These are phyloP conservation scores for Colletotrichum horii DNA, from an alignment of 2,329 filamentous ascomycete genomes.

Conservation along the genomic window DNA sequence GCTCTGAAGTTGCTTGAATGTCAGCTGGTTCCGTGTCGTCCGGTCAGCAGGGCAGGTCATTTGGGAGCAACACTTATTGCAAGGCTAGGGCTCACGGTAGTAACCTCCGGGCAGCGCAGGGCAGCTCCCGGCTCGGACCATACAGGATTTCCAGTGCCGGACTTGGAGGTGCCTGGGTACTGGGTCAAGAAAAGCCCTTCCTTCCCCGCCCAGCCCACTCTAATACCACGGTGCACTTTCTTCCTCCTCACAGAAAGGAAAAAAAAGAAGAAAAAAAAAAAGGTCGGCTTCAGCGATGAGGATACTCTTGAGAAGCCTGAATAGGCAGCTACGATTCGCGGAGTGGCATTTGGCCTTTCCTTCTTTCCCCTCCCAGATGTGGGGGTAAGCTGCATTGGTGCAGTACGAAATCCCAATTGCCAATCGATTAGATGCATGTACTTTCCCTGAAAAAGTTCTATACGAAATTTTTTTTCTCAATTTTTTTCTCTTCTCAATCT, in stretches of 20 bases:
- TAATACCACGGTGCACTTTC: not conserved
- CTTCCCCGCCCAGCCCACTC: not conserved
- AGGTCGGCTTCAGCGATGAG: not conserved
- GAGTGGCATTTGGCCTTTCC: not conserved
- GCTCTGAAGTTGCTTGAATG: not conserved
- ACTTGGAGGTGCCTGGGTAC: not conserved
- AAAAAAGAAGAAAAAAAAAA: not conserved
- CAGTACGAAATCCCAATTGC: not conserved
- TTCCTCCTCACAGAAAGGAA: not conserved
- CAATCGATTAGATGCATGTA: not conserved
- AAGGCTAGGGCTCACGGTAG: not conserved
- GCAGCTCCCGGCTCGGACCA: not conserved
- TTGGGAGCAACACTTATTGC: not conserved
- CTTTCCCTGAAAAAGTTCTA: not conserved
- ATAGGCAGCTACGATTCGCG: not conserved
- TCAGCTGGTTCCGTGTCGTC: not conserved
- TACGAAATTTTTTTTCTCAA: not conserved
- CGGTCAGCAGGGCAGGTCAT: not conserved
- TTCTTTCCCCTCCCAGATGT: not conserved
- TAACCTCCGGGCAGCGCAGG: not conserved
- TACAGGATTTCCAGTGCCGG: not conserved
- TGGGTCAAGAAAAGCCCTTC: not conserved
- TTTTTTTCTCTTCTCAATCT: not conserved
- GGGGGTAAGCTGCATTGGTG: not conserved
- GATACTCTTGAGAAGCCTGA: not conserved